Conservation (phyloP, 1,284 basidiomycete species). For the Irpex rosettiformis region DNA sequence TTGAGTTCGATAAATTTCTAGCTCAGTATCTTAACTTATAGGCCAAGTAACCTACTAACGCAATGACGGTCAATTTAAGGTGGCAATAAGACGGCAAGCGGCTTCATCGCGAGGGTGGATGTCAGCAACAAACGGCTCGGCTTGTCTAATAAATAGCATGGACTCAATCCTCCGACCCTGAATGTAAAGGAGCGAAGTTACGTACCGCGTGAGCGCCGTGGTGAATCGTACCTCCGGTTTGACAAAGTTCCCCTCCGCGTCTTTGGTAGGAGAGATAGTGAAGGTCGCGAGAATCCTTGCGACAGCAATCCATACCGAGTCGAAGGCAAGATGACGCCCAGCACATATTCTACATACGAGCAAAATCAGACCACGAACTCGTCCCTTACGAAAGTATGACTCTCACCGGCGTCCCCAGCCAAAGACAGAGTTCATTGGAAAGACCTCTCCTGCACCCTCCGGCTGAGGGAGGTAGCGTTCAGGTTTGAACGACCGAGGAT, state of each 20-base stretch:
- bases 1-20: too few species aligned
- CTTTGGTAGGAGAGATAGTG: constrained; percentile 13
- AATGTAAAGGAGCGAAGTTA: background rate
- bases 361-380: background rate
- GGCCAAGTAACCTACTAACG: too few species aligned
- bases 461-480: constrained; percentile 9
- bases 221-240: constrained; percentile 3
- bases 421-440: constrained; percentile 7
- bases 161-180: too few species aligned
- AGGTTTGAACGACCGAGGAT: constrained; percentile 20
- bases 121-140: background rate
- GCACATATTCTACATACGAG: constrained; percentile 16
- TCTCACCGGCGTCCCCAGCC: constrained; percentile 11
- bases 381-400: background rate
- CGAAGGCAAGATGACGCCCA: constrained; percentile 19
- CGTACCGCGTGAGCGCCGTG: constrained; percentile 4
- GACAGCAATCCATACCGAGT: constrained; percentile 17
- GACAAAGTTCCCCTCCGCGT: background rate
- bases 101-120: background rate
- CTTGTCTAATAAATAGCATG: background rate
- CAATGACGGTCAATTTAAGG: too few species aligned
- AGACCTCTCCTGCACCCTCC: background rate
- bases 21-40: too few species aligned
- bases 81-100: background rate
- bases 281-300: constrained; percentile 20